phyloP scores from a whole-genome alignment of 768 basidiomycete genomes.

The Termitomyces sp. region DNA sequence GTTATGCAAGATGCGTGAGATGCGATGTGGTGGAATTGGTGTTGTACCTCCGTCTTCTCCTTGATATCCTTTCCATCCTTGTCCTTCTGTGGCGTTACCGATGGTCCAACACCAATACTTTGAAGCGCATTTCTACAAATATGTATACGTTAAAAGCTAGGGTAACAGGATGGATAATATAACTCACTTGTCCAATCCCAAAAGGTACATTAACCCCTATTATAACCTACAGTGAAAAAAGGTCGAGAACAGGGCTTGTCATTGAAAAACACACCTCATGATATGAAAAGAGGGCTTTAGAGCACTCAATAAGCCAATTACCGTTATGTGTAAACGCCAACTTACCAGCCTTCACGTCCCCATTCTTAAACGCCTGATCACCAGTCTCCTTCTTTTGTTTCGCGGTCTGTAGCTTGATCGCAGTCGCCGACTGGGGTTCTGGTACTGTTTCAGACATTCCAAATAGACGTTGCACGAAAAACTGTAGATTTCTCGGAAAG shows the following conservation, averaged over 20 bases:
- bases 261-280: constrained; percentile 45
- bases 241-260: neutral
- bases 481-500: constrained; percentile 6
- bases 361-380: constrained; percentile 68
- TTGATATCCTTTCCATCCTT: constrained; percentile 37
- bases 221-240: constrained; percentile 4
- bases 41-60: constrained; percentile 63
- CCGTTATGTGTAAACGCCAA: neutral
- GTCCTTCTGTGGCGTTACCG: constrained; percentile 20
- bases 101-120: constrained; percentile 41
- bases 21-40: neutral
- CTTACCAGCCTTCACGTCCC: constrained; percentile 59
- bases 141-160: neutral
- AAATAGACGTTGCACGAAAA: constrained; percentile 1
- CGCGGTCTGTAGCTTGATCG: constrained; percentile 55
- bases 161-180: neutral
- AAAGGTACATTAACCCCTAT: constrained; percentile 68
- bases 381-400: constrained; percentile 64
- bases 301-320: neutral
- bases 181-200: constrained; percentile 74
- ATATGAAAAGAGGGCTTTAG: constrained; percentile 63
- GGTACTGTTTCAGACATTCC: constrained; percentile 23
- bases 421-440: constrained; percentile 25
- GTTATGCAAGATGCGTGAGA: neutral
- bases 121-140: constrained; percentile 48